A percentile compares a stretch with the other conserved stretches of the same genome.
Evolutionary conservation across 768 basidiomycete genomes (phyloP).

Genomic region (Lyophyllum atratum): DNA sequence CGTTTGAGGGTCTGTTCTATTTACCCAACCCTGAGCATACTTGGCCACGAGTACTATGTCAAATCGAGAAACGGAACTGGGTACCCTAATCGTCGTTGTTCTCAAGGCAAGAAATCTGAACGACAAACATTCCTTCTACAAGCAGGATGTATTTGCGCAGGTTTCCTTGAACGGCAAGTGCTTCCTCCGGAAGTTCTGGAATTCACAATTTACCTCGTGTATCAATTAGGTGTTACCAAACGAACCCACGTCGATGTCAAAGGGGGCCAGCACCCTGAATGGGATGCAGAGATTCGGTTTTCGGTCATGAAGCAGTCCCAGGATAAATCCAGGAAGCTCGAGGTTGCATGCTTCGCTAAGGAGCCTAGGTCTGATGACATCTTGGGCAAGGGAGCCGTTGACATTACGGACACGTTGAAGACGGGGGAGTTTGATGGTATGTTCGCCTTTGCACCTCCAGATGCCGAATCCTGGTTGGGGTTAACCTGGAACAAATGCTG

Average conservation of each 20-base stretch:
- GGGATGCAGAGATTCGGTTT: conserved; percentile 89
- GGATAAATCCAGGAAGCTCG: conserved; percentile 61
- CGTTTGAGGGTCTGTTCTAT: not conserved
- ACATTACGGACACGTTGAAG: conserved; percentile 77
- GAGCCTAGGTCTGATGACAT: conserved; percentile 74
- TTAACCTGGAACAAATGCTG: not conserved
- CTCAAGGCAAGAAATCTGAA: conserved; percentile 83
- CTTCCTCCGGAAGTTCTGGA: not conserved
- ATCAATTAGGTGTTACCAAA: conserved; percentile 52
- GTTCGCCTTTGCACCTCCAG: conserved; percentile 22
- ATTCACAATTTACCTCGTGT: not conserved
- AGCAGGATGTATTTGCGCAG: conserved; percentile 87
- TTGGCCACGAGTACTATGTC: conserved; percentile 22
- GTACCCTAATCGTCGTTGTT: conserved; percentile 83
- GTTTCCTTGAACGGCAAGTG: conserved; percentile 53
- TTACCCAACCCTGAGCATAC: not conserved
- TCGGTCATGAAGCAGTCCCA: conserved; percentile 59
- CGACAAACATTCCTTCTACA: conserved; percentile 84
- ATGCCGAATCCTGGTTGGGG: not conserved
- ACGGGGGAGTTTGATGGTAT: conserved; percentile 91
- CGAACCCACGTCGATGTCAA: conserved; percentile 75
- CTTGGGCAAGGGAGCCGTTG: conserved; percentile 74
- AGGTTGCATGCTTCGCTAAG: conserved; percentile 79
- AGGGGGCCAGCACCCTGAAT: conserved; percentile 92
- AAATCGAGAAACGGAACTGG: conserved; percentile 52